Evolutionary conservation across 208 protist species (phyloP).

Genomic region (Novymonas esmeraldas): DNA sequence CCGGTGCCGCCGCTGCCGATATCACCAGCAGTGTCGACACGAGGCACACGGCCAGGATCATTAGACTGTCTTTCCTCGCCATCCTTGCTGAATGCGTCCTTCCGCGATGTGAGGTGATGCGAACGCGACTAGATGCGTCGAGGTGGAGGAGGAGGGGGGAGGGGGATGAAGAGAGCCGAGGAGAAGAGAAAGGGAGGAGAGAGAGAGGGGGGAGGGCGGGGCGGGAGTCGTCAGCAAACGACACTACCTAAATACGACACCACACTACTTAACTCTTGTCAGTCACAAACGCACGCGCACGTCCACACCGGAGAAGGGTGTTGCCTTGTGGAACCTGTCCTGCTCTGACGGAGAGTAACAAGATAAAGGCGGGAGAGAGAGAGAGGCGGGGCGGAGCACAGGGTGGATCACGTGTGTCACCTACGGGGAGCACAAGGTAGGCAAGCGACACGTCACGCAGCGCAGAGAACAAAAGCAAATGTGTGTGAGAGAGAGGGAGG

Average conservation of each 20-base stretch:
- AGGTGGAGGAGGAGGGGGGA: not conserved
- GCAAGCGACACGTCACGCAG: not conserved
- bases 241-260: no score
- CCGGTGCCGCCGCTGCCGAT: slow-evolving; percentile 46
- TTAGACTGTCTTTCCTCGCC: slow-evolving; percentile 12
- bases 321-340: no score
- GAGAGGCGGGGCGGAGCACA: not conserved
- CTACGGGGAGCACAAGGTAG: slow-evolving; percentile 10
- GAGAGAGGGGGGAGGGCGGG: not conserved
- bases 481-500: no score
- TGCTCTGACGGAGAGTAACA: not conserved
- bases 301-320: no score
- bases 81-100: not conserved
- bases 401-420: not conserved
- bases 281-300: no score
- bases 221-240: not conserved
- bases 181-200: not conserved
- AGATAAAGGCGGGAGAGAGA: not conserved
- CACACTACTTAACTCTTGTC: no score
- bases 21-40: slow-evolving; percentile 25
- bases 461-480: not conserved
- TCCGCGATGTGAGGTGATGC: not conserved
- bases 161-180: not conserved
- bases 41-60: slow-evolving; percentile 26
- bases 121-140: not conserved